Conservation (phyloP, 805 yeast species). For the Metschnikowia henanensis region DNA sequence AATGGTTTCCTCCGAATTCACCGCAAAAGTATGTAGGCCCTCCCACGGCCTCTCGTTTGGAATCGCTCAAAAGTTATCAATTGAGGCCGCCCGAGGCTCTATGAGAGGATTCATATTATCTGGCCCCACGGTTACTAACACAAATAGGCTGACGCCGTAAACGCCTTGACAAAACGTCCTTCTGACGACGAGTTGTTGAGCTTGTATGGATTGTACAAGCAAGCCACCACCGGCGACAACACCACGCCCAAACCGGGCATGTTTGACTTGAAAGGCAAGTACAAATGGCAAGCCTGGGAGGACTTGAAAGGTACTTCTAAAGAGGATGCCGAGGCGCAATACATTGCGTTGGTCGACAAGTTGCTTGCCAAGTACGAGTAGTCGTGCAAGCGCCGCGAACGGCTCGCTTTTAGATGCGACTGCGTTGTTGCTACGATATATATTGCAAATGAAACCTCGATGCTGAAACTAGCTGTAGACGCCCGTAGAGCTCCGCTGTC, state of each 20-base stretch:
- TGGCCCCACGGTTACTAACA: conserved; percentile 12
- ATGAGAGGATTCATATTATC: too few species aligned
- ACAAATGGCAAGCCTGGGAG: conserved; percentile 98
- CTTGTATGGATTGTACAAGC: conserved; percentile 92
- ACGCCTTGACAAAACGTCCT: conserved; percentile 74
- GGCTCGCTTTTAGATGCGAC: background rate
- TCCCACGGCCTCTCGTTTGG: too few species aligned
- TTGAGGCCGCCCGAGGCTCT: too few species aligned
- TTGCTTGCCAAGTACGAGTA: conserved; percentile 49
- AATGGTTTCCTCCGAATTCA: conserved; percentile 31
- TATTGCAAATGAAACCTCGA: background rate
- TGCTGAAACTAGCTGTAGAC: too few species aligned
- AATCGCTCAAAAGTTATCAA: too few species aligned
- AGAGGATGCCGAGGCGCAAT: conserved; percentile 86
- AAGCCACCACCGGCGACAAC: conserved; percentile 97
- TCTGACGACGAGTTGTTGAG: conserved; percentile 81
- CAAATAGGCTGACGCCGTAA: conserved; percentile 77
- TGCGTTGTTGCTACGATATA: background rate
- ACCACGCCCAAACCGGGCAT: conserved; percentile 83
- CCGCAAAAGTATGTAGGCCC: conserved; percentile 26
- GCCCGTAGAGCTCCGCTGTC: background rate
- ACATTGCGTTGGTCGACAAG: conserved; percentile 67
- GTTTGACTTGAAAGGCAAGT: conserved; percentile 91
- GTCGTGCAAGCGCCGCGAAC: background rate
- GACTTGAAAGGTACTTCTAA: conserved; percentile 80